Conservation (phyloP, 1,284 basidiomycete species). For the Grifola frondosa region DNA sequence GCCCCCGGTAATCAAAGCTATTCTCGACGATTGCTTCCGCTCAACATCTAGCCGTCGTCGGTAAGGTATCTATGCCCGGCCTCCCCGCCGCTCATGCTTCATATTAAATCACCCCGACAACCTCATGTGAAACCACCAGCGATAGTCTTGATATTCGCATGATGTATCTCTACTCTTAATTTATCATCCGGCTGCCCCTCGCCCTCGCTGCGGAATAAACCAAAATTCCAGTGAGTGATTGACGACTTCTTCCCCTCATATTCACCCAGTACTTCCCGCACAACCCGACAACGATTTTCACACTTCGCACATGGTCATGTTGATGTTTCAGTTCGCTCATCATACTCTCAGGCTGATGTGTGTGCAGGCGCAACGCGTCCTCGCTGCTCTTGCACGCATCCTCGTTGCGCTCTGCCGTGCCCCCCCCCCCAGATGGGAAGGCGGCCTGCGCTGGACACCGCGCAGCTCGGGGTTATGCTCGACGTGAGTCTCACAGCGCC, state of each 20-base stretch:
- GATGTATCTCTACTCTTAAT: no score
- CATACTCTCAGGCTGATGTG: conserved; percentile 36
- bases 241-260: conserved; percentile 69
- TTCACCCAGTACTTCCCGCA: conserved; percentile 77
- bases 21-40: conserved; percentile 26
- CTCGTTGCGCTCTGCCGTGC: conserved; percentile 8
- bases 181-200: no score
- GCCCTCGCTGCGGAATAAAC: no score
- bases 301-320: conserved; percentile 1
- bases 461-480: conserved; percentile 37
- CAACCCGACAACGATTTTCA: neutral
- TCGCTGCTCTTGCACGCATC: neutral
- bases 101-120: no score
- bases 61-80: no score
- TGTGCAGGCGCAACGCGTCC: neutral
- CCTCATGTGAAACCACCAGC: no score
- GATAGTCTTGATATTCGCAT: no score
- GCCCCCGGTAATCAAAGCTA: conserved; percentile 39
- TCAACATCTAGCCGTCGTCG: no score
- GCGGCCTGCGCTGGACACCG: conserved; percentile 20
- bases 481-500: conserved; percentile 41
- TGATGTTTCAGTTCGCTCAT: conserved; percentile 81
- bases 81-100: no score
- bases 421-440: conserved; percentile 12
- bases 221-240: no score